These are phyloP conservation scores for Batkoa obscura DNA, from an alignment of 371 early-diverging fungal genomes.

Conservation along the genomic window DNA sequence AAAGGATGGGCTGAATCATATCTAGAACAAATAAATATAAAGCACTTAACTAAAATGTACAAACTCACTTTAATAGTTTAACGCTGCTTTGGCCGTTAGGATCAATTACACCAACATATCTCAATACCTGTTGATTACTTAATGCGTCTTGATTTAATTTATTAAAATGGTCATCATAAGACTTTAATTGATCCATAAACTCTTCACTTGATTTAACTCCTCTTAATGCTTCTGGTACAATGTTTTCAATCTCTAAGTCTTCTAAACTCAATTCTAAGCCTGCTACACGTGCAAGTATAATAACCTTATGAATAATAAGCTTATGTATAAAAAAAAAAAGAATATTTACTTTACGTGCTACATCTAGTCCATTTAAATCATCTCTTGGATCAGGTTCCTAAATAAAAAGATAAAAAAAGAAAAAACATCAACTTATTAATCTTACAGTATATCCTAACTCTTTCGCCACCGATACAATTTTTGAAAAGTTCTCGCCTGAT, in stretches of 20 bases:
- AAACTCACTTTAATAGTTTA: slow-evolving; percentile 41
- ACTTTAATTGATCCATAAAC: slow-evolving; percentile 66
- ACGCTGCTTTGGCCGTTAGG: slow-evolving; percentile 33
- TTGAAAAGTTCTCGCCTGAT: slow-evolving; percentile 46
- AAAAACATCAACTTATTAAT: not conserved
- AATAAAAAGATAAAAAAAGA: not conserved
- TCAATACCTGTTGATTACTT: slow-evolving; percentile 49
- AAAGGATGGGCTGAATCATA: slow-evolving; percentile 82
- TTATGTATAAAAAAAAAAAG: not conserved
- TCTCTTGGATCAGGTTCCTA: slow-evolving; percentile 95
- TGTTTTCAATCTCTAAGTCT: slow-evolving; percentile 73
- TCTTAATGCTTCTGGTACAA: slow-evolving; percentile 75
- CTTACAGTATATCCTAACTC: slow-evolving; percentile 75
- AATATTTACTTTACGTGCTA: slow-evolving; percentile 75
- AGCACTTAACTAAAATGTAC: not conserved
- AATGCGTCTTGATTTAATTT: slow-evolving; percentile 53
- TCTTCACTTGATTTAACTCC: slow-evolving; percentile 44
- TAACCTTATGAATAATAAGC: slow-evolving; percentile 20
- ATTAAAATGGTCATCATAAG: slow-evolving; percentile 66
- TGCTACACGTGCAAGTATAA: slow-evolving; percentile 75
- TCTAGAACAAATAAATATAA: slow-evolving; percentile 13
- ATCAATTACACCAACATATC: slow-evolving; percentile 85
- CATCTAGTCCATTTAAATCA: slow-evolving; percentile 95
- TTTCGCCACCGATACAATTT: slow-evolving; percentile 76
- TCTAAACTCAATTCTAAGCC: slow-evolving; percentile 56